Conservation (phyloP, 352 stramenopile genomes). For the Phytophthora gonapodyides region DNA sequence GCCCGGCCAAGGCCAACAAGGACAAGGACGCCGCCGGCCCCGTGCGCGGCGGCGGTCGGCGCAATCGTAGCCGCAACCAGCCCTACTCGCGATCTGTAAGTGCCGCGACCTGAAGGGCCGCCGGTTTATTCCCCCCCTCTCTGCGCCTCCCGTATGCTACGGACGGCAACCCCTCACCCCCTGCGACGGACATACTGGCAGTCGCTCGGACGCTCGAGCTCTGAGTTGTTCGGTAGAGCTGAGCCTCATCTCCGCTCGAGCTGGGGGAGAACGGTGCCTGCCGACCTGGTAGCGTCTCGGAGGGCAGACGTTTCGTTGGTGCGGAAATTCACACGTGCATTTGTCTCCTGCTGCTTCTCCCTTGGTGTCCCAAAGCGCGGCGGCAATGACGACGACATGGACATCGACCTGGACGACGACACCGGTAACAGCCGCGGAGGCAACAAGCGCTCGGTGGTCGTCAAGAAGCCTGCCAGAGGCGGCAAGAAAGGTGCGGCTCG, state of each 20-base stretch:
- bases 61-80: conserved; percentile 58
- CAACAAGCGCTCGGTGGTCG: conserved; percentile 62
- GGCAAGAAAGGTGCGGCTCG: conserved; percentile 60
- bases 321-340: conserved; percentile 36
- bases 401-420: conserved; percentile 59
- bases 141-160: conserved; percentile 15
- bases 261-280: conserved; percentile 26
- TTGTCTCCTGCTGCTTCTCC: conserved; percentile 35
- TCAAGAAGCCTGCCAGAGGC: conserved; percentile 47
- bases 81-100: conserved; percentile 80
- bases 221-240: too few relatives aligned
- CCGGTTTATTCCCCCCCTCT: conserved; percentile 21
- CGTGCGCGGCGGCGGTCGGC: conserved; percentile 44
- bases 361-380: conserved; percentile 42
- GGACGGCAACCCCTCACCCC: conserved; percentile 19
- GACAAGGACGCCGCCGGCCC: conserved; percentile 46
- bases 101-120: conserved; percentile 37
- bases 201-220: background rate
- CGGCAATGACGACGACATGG: conserved; percentile 59
- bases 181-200: conserved; percentile 1
- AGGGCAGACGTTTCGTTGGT: conserved; percentile 30
- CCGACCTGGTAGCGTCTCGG: conserved; percentile 16
- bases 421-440: conserved; percentile 37
- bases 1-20: conserved; percentile 45
- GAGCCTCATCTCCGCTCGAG: background rate